Conservation (phyloP, 2,329 filamentous ascomycete species). For the Teratosphaeria destructans region DNA sequence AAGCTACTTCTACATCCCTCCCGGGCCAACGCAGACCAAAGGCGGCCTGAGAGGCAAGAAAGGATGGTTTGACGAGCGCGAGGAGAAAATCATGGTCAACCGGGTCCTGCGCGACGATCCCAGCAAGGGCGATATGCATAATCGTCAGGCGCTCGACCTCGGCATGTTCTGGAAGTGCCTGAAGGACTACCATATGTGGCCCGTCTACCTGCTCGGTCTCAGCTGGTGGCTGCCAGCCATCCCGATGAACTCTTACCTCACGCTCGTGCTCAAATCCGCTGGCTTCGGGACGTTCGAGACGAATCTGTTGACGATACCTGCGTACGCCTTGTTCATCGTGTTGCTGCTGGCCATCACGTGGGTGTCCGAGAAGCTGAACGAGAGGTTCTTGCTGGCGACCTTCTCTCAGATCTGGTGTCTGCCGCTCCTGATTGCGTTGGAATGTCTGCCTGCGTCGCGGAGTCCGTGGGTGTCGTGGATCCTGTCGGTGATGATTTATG, state of each 20-base stretch:
- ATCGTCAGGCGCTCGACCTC: constrained; percentile 43
- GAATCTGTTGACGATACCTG: constrained; percentile 33
- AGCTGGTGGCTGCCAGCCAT: constrained; percentile 30
- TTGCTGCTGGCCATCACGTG: constrained; percentile 40
- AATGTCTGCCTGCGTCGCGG: constrained; percentile 24
- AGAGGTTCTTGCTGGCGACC: constrained; percentile 40
- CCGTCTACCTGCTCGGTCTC: constrained; percentile 42
- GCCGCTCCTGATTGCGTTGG: constrained; percentile 30
- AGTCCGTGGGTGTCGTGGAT: constrained; percentile 30
- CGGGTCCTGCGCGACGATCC: constrained; percentile 52
- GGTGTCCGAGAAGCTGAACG: constrained; percentile 41
- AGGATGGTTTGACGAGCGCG: constrained; percentile 53
- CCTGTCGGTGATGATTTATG: constrained; percentile 29
- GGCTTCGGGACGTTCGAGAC: constrained; percentile 34
- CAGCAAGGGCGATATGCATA: constrained; percentile 52
- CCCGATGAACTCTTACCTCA: constrained; percentile 30
- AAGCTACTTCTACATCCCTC: constrained; percentile 45
- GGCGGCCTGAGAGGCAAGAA: constrained; percentile 48
- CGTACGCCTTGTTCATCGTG: constrained; percentile 40
- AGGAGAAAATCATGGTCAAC: constrained; percentile 55
- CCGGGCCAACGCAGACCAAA: constrained; percentile 54
- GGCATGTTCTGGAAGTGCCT: constrained; percentile 41
- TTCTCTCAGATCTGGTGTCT: constrained; percentile 33
- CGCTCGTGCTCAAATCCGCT: constrained; percentile 28
- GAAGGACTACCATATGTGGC: constrained; percentile 49